These are phyloP conservation scores for Ophiostoma triangulosporum DNA, from an alignment of 2,329 filamentous ascomycete genomes.

Conservation along the genomic window DNA sequence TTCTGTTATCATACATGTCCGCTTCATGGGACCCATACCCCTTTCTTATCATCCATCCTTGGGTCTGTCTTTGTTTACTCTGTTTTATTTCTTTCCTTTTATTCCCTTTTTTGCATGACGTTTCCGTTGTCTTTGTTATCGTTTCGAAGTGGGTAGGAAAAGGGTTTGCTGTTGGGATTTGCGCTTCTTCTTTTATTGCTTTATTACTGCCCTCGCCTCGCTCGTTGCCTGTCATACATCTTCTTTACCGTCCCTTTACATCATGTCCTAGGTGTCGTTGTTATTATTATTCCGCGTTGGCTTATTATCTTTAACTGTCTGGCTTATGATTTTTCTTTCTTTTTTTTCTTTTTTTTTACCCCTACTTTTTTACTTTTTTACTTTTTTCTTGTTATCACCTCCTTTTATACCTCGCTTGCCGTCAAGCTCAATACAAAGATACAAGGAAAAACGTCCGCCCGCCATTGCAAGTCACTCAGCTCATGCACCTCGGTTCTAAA, in stretches of 20 bases:
- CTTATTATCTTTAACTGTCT: not conserved
- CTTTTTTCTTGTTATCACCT: not conserved
- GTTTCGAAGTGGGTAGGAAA: constrained; percentile 2
- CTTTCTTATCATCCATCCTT: not conserved
- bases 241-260: not conserved
- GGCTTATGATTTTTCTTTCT: not conserved
- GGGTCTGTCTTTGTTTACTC: constrained; percentile 1
- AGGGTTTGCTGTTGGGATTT: not conserved
- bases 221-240: not conserved
- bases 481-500: no score
- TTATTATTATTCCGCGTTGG: not conserved
- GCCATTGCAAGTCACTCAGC: not conserved
- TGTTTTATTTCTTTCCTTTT: not conserved
- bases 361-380: not conserved
- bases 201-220: not conserved
- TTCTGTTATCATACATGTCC: not conserved
- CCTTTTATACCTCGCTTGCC: constrained; percentile 3
- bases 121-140: not conserved
- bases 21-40: not conserved
- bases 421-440: constrained; percentile 1
- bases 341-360: not conserved
- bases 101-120: not conserved
- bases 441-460: not conserved
- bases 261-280: not conserved
- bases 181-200: constrained; percentile 1